Evolutionary conservation across 768 basidiomycete species (phyloP), one percentile per base, ranked within the genome.

Genomic region (Sporobolomyces phaffii): DNA sequence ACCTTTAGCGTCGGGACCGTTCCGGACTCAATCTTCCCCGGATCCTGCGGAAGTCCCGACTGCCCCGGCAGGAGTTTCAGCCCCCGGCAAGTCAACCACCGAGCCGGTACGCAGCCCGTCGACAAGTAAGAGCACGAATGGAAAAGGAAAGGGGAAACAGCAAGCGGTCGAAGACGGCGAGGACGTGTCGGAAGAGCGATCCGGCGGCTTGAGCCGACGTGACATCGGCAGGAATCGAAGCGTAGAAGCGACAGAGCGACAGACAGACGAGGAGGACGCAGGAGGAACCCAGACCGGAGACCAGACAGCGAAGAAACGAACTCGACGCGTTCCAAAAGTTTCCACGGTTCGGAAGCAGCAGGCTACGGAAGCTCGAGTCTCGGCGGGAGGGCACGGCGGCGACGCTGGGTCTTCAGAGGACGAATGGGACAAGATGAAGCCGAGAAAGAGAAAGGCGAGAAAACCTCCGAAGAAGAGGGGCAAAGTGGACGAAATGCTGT

Each of bases 391-490:
- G n/a, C n/a, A n/a, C n/a, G n/a, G n/a, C n/a, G 40, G 3, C 15
- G 40, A 28, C 6, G 40, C 22, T 3, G 31, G 26, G 47, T 33
- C 18, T 22, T 36, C 43, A 7, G 34, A 31, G 18, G 59, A 47
- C 43, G 57, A 47, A 29, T 45, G 14, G 10, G 57, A 45, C 44
- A 59, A 11, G 57, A 44, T 45, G 31, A 60, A 60, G 38, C 29
- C 15, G 29, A 60, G 40, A 24, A 49, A 48, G 33, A 36, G 28
- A n/a, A 13, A 18, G 18, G 45, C 43, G 3, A 34, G 17, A 41
- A 43, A 20, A 15, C 26, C 18, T 14, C 57, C 57, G 5, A 45
- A 31, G 22, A 31, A 49, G 33, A 28, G 52, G 33, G 47, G 59
- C 8, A 49, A 51, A 20, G 28, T 57, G 4, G 54, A 57, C 28